phyloP scores from a whole-genome alignment of 768 basidiomycete species.

The Kwoniella heveanensis region DNA sequence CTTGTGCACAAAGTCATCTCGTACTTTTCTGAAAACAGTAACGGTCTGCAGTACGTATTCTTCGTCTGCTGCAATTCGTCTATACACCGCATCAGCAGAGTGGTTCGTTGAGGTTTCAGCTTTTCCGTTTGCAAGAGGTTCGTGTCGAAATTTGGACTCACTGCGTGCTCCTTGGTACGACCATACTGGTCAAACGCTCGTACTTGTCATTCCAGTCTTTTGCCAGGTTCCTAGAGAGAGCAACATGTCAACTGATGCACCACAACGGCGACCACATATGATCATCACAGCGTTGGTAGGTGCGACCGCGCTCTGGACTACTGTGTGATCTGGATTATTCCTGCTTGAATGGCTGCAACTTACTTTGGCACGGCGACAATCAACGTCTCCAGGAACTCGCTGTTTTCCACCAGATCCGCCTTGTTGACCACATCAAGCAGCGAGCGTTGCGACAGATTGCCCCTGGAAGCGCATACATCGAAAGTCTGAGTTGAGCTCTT shows the following conservation, averaged over 20 bases:
- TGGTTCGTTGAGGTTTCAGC: no score
- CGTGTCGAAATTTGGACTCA: conserved; percentile 57
- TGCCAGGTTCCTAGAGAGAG: conserved; percentile 63
- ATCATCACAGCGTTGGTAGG: no score
- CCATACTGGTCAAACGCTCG: conserved; percentile 82
- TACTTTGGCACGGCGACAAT: conserved; percentile 94
- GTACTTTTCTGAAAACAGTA: conserved; percentile 84
- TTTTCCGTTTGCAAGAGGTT: no score
- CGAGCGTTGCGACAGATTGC: conserved; percentile 89
- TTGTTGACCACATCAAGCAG: conserved; percentile 80
- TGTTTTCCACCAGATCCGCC: conserved; percentile 79
- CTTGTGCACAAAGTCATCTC: conserved; percentile 90
- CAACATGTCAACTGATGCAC: no score
- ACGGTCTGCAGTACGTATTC: conserved; percentile 84
- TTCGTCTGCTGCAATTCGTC: conserved; percentile 77
- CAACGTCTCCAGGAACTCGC: conserved; percentile 90
- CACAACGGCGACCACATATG: no score
- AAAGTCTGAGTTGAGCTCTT: background rate
- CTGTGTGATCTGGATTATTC: no score
- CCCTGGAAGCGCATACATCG: conserved; percentile 60
- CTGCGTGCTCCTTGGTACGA: conserved; percentile 89
- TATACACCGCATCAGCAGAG: conserved; percentile 51
- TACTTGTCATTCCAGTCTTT: conserved; percentile 91
- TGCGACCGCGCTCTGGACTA: no score
- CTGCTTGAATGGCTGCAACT: no score